Evolutionary conservation across 352 stramenopile genomes (phyloP).

Genomic region (Blastocystis sp.): DNA sequence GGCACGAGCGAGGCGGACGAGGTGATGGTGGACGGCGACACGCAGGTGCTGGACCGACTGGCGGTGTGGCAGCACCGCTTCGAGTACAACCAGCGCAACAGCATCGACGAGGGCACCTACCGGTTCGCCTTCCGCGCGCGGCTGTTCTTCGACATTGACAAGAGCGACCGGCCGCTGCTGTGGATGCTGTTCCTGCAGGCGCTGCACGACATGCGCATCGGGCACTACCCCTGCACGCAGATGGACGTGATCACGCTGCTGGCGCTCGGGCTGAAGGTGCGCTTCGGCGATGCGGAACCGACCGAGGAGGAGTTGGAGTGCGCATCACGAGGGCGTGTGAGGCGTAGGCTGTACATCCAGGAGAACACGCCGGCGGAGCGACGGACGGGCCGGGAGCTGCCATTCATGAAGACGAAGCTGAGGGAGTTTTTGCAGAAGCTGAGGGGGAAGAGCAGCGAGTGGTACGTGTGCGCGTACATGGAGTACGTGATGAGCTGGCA

Average conservation of each 20-base stretch:
- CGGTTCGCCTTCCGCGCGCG: constrained; percentile 26
- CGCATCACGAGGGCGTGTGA: not conserved
- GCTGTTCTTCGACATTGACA: constrained; percentile 45
- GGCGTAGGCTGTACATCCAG: not conserved
- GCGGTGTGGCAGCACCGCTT: constrained; percentile 46
- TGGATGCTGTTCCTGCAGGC: constrained; percentile 52
- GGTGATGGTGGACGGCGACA: constrained; percentile 2
- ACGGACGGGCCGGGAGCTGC: not conserved
- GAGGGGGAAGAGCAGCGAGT: constrained; percentile 4
- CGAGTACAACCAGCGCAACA: not conserved
- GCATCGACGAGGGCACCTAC: not conserved
- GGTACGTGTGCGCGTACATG: constrained; percentile 57
- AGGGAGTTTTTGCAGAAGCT: constrained; percentile 19
- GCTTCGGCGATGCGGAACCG: constrained; percentile 2
- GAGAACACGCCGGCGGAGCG: not conserved
- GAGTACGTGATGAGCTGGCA: constrained; percentile 68
- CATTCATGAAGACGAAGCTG: constrained; percentile 17
- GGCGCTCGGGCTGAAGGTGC: not conserved
- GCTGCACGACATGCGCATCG: constrained; percentile 7
- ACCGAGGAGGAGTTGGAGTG: constrained; percentile 12
- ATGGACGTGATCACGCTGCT: constrained; percentile 55
- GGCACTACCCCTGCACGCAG: constrained; percentile 34
- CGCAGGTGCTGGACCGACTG: constrained; percentile 43
- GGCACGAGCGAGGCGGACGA: not conserved
- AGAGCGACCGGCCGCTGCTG: not conserved